These are phyloP conservation scores for Gastrolobium villosum DNA, from an alignment of 306 rosid genomes.

Conservation along the genomic window DNA sequence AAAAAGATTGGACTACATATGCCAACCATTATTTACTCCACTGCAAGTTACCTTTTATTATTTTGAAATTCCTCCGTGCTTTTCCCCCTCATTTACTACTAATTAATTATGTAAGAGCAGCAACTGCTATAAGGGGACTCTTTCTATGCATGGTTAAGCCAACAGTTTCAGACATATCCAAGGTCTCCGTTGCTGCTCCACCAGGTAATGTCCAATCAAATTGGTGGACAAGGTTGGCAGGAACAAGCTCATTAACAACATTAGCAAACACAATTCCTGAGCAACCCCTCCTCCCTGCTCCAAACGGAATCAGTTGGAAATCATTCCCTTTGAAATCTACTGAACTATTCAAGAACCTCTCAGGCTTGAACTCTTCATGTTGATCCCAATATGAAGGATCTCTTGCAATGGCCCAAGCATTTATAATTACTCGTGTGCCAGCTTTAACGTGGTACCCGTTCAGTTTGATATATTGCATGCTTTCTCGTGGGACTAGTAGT, in stretches of 20 bases:
- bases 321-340: slow-evolving; percentile 48
- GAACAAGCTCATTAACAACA: slow-evolving; percentile 38
- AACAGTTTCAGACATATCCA: no score
- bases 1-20: no score
- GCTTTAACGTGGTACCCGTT: background rate
- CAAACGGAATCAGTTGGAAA: slow-evolving; percentile 54
- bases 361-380: slow-evolving; percentile 48
- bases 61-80: no score
- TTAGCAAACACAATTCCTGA: slow-evolving; percentile 47
- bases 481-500: slow-evolving; percentile 51
- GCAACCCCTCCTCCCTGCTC: slow-evolving; percentile 47
- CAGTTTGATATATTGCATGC: slow-evolving; percentile 43
- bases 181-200: slow-evolving; percentile 14
- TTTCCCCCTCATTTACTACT: background rate
- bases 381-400: slow-evolving; percentile 42
- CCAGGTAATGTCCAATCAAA: slow-evolving; percentile 46
- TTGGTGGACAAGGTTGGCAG: slow-evolving; percentile 44
- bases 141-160: no score
- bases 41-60: no score
- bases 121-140: slow-evolving; percentile 43
- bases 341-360: slow-evolving; percentile 49
- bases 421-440: slow-evolving; percentile 30
- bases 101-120: background rate
- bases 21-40: no score
- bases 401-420: slow-evolving; percentile 55